Evolutionary conservation across 768 basidiomycete genomes (phyloP).

Genomic region (Heimioporus sp.): DNA sequence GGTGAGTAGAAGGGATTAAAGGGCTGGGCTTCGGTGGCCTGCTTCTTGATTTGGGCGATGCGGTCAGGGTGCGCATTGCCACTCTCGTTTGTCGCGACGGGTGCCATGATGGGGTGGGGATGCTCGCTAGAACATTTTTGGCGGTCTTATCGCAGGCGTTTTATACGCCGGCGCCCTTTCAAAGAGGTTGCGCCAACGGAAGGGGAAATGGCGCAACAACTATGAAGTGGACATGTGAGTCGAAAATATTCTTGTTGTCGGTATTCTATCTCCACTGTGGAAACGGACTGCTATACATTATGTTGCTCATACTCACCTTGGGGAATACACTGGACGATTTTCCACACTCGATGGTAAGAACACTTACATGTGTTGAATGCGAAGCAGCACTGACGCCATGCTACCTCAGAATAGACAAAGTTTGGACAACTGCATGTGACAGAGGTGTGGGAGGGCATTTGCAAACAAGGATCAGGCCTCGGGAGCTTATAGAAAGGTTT

Average conservation of each 20-base stretch:
- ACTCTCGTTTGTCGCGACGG: constrained; percentile 44
- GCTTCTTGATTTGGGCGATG: constrained; percentile 24
- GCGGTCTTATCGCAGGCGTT: not conserved
- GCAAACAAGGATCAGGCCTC: too few species aligned
- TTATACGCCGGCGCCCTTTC: constrained; percentile 13
- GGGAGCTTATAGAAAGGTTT: not conserved
- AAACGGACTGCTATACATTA: too few species aligned
- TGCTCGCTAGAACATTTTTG: not conserved
- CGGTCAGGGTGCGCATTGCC: constrained; percentile 19
- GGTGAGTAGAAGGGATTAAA: constrained; percentile 74
- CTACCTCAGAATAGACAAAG: too few species aligned
- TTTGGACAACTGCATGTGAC: constrained; percentile 4
- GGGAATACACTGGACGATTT: too few species aligned
- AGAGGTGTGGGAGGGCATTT: constrained; percentile 4
- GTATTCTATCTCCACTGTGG: constrained; percentile 7
- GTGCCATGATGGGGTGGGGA: constrained; percentile 40
- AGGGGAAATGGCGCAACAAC: constrained; percentile 19
- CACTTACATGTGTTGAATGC: not conserved
- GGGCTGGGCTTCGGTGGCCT: constrained; percentile 20
- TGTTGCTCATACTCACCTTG: not conserved
- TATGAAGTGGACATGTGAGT: constrained; percentile 12
- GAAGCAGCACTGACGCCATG: too few species aligned
- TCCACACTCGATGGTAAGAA: too few species aligned
- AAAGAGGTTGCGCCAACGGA: constrained; percentile 7
- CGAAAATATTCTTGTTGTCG: constrained; percentile 8